These are phyloP conservation scores for Triticum dicoccoides DNA, from an alignment of 176 grass and related monocot species.

Conservation along the genomic window DNA sequence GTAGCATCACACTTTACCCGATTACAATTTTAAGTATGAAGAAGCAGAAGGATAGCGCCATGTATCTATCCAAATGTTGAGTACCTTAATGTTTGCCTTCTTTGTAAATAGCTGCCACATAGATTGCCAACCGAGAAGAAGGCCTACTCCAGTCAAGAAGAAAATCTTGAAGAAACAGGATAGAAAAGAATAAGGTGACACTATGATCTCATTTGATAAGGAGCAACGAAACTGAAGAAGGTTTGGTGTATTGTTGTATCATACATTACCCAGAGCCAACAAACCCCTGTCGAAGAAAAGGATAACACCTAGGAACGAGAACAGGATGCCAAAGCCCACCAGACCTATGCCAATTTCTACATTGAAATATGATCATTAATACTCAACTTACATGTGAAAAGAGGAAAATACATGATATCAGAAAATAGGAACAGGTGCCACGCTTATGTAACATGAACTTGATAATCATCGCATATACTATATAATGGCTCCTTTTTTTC, in stretches of 20 bases:
- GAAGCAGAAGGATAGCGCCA: background rate
- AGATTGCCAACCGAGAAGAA: constrained; percentile 76
- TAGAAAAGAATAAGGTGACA: constrained; percentile 10
- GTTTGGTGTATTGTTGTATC: constrained; percentile 32
- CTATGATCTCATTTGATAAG: constrained; percentile 18
- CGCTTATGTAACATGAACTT: constrained; percentile 29
- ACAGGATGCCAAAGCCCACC: constrained; percentile 86
- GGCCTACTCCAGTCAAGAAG: constrained; percentile 50
- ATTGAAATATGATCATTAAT: constrained; percentile 37
- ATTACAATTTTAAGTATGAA: background rate
- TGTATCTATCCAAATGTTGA: constrained; percentile 11
- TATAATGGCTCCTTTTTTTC: background rate
- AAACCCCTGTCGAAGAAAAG: constrained; percentile 96
- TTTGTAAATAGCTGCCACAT: constrained; percentile 83
- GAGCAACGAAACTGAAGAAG: constrained; percentile 20
- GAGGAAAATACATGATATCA: constrained; percentile 8
- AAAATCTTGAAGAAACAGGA: constrained; percentile 47
- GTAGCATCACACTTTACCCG: constrained; percentile 22
- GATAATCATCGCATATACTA: constrained; percentile 13
- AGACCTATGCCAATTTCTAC: constrained; percentile 92
- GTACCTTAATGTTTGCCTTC: constrained; percentile 86
- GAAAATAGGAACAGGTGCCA: background rate
- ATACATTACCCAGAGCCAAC: constrained; percentile 99
- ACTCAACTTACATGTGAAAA: background rate
- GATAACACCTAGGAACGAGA: constrained; percentile 84